Evolutionary conservation across 805 yeast species (phyloP).

Genomic region (Monosporozyma aerobia): DNA sequence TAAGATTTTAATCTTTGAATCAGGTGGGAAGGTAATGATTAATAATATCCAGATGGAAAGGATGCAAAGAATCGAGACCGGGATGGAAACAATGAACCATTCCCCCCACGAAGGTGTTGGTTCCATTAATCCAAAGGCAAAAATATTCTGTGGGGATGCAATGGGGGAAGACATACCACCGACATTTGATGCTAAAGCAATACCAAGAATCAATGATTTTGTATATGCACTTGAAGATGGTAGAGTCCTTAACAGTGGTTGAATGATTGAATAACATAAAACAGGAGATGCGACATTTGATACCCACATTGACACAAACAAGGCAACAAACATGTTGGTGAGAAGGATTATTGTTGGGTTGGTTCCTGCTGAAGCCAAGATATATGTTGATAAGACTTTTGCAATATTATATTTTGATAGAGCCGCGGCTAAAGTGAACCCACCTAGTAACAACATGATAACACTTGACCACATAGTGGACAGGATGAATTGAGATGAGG

Average conservation of each 20-base stretch:
- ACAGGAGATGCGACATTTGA: constrained; percentile 98
- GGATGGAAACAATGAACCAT: constrained; percentile 86
- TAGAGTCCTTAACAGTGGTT: constrained; percentile 76
- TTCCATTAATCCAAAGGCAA: constrained; percentile 80
- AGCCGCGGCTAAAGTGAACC: constrained; percentile 92
- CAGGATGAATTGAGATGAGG: constrained; percentile 61
- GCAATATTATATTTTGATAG: constrained; percentile 86
- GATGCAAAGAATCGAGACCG: constrained; percentile 59
- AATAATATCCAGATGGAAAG: constrained; percentile 66
- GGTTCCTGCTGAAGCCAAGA: constrained; percentile 76
- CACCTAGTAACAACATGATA: constrained; percentile 82
- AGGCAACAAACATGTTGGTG: constrained; percentile 77
- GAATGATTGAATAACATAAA: constrained; percentile 80
- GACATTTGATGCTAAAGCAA: constrained; percentile 84
- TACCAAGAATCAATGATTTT: constrained; percentile 78
- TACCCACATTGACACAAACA: constrained; percentile 89
- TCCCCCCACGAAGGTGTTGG: constrained; percentile 83
- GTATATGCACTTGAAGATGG: constrained; percentile 73
- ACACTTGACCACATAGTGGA: constrained; percentile 93
- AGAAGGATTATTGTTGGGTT: constrained; percentile 69
- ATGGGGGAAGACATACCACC: constrained; percentile 98
- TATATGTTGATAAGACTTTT: constrained; percentile 70
- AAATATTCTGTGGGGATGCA: constrained; percentile 92
- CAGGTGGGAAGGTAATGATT: constrained; percentile 52
- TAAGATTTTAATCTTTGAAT: constrained; percentile 40